Evolutionary conservation across 2,329 filamentous ascomycete genomes (phyloP).

Genomic region (Fulvia fulva): DNA sequence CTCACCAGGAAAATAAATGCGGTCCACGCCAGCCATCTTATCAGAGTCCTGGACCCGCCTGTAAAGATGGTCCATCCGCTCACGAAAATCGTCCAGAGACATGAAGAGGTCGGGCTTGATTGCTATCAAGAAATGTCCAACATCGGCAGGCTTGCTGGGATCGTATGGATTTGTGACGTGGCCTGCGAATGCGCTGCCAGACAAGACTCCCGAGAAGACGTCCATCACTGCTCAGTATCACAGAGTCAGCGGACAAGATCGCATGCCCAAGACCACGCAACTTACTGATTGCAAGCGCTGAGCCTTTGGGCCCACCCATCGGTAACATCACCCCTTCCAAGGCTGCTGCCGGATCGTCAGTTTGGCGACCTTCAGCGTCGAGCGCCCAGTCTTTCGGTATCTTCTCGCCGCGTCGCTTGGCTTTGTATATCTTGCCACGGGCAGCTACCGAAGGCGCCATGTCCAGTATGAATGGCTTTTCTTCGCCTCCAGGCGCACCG

Average conservation of each 20-base stretch:
- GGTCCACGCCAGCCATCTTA: slow-evolving; percentile 51
- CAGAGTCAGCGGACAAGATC: not conserved
- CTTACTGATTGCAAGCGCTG: slow-evolving; percentile 62
- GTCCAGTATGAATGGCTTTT: slow-evolving; percentile 66
- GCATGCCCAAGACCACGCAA: slow-evolving; percentile 29
- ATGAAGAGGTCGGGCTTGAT: slow-evolving; percentile 38
- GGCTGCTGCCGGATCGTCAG: slow-evolving; percentile 61
- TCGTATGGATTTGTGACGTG: slow-evolving; percentile 70
- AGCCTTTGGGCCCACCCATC: slow-evolving; percentile 81
- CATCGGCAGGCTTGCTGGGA: slow-evolving; percentile 50
- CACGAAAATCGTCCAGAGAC: slow-evolving; percentile 31
- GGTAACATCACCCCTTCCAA: slow-evolving; percentile 77
- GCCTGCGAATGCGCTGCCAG: slow-evolving; percentile 73
- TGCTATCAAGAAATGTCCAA: slow-evolving; percentile 36
- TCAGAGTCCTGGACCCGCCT: slow-evolving; percentile 51
- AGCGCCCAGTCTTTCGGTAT: slow-evolving; percentile 73
- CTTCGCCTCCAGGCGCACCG: slow-evolving; percentile 63
- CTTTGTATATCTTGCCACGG: slow-evolving; percentile 70
- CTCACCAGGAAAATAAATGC: slow-evolving; percentile 57
- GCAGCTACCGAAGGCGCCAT: slow-evolving; percentile 69
- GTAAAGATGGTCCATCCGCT: slow-evolving; percentile 56
- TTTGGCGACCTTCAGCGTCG: slow-evolving; percentile 57
- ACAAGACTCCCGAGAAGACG: slow-evolving; percentile 75
- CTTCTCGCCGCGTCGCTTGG: slow-evolving; percentile 61
- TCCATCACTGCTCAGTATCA: slow-evolving; percentile 56